Evolutionary conservation across 2,329 filamentous ascomycete genomes (phyloP), one percentile per base, ranked within the genome.

Genomic region (Hymenoscyphus scutula): DNA sequence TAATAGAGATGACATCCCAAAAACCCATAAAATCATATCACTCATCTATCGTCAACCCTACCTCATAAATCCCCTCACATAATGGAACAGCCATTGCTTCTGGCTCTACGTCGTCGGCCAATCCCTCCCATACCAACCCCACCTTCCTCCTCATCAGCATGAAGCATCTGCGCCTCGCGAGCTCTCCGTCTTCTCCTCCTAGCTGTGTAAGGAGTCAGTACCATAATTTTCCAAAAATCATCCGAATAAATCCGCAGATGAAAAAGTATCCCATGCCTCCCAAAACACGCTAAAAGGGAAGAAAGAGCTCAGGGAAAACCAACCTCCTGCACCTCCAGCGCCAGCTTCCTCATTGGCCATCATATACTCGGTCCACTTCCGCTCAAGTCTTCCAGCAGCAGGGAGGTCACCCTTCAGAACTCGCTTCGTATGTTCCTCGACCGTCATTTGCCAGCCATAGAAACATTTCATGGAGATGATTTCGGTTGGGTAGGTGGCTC

Each of bases 321-420:
- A 37, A 37, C 34, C 34, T 5, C 89, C 87, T 1, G 82, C 83
- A 1, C 89, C 91, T 1, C 79, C 81, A 2, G 84, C 84, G 2
- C 89, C 90, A 0, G 90, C 91, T 74, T 97, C 94, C 75, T 97
- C 92, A 58, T 85, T 90, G 17, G 91, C 88, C 77, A 96, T 91
- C 92, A 97, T 97, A 75, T 92, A 96, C 60, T 96, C 90, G 0
- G 89, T 89, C 94, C 94, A 98, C 74, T 94, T 96, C 67, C 88
- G 83, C 79, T 97, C 93, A 23, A 98, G 81, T n/a, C 91, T 81
- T 41, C 82, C 82, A 0, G 95, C 95, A 1, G 90, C 83, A 0
- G 82, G 80, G 63, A 92, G 83, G 65, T 97, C 90, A 6, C 91
- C 91, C 4, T 85, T 81, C 58, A 96, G 76, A 0, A 97, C 91